Evolutionary conservation across 306 rosid species (phyloP).

Genomic region (Ammopiptanthus mongolicus): DNA sequence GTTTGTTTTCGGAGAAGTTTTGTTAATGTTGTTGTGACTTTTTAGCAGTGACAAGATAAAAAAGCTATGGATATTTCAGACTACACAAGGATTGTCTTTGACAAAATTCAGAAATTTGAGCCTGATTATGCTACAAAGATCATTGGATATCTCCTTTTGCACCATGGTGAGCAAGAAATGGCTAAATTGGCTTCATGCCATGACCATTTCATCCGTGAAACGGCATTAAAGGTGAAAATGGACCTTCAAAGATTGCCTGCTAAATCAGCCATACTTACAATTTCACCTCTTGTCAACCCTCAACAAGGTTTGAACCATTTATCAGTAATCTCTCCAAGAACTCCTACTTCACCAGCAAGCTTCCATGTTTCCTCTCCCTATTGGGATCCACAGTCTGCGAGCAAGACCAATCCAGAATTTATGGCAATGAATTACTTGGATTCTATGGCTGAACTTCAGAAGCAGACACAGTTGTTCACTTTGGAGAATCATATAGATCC

Average conservation of each 20-base stretch:
- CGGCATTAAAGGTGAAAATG: conserved; percentile 38
- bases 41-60: conserved; percentile 32
- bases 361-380: conserved; percentile 26
- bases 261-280: conserved; percentile 25
- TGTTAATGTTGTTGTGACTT: background rate
- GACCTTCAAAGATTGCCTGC: conserved; percentile 44
- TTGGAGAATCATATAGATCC: conserved; percentile 48
- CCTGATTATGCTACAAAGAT: conserved; percentile 58
- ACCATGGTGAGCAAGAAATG: conserved; percentile 48
- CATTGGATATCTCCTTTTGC: conserved; percentile 61
- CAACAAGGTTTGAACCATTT: conserved; percentile 29
- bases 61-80: conserved; percentile 60
- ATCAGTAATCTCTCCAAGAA: conserved; percentile 24
- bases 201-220: conserved; percentile 43
- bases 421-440: conserved; percentile 34
- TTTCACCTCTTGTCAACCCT: conserved; percentile 26
- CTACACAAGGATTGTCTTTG: conserved; percentile 43
- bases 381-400: conserved; percentile 43
- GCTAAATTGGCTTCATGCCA: conserved; percentile 54
- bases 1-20: background rate
- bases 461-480: conserved; percentile 32
- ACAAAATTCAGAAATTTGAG: conserved; percentile 53
- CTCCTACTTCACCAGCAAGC: conserved; percentile 26
- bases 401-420: conserved; percentile 27
- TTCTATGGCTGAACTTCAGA: conserved; percentile 42